Percentiles rank a stretch among this genome's conserved stretches.
phyloP scores from a whole-genome alignment of 2,329 filamentous ascomycete genomes.

The Lasiodiplodia citricola region DNA sequence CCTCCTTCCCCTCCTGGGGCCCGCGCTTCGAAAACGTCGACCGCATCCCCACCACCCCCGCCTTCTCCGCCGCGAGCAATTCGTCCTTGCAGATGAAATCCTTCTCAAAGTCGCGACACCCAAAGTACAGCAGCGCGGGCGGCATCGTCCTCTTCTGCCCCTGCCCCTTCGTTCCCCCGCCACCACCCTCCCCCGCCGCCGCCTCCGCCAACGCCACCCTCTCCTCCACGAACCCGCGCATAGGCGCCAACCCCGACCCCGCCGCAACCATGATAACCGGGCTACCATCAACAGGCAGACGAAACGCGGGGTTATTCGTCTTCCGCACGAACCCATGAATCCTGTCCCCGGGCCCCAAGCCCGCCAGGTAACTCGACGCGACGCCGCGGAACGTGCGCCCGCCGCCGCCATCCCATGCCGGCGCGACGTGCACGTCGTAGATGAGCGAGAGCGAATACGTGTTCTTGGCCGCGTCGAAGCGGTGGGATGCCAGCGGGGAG shows the following conservation, averaged over 20 bases:
- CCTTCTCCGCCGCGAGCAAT: slow-evolving; percentile 49
- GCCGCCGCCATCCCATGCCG: slow-evolving; percentile 34
- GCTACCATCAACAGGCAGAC: slow-evolving; percentile 43
- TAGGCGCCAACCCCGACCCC: slow-evolving; percentile 38
- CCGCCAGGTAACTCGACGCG: slow-evolving; percentile 43
- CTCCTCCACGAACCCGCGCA: slow-evolving; percentile 42
- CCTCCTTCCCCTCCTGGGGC: slow-evolving; percentile 50
- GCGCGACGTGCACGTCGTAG: slow-evolving; percentile 64
- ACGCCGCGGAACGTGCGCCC: slow-evolving; percentile 48
- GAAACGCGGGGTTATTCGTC: slow-evolving; percentile 41
- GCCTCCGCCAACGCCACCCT: slow-evolving; percentile 30
- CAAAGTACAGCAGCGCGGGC: slow-evolving; percentile 65
- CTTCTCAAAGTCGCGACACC: slow-evolving; percentile 59
- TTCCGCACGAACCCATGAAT: slow-evolving; percentile 42
- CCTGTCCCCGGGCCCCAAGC: slow-evolving; percentile 38
- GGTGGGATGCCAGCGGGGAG: slow-evolving; percentile 57
- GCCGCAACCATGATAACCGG: slow-evolving; percentile 55
- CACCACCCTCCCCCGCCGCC: background rate
- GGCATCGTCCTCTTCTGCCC: slow-evolving; percentile 45
- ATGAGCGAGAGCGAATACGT: slow-evolving; percentile 63
- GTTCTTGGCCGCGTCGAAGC: background rate
- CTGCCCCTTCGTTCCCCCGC: too few relatives aligned
- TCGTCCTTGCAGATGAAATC: slow-evolving; percentile 67
- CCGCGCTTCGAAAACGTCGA: slow-evolving; percentile 50
- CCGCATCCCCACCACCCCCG: background rate